Evolutionary conservation across 441 rosid genomes (phyloP), one percentile per base, ranked within the genome.

Genomic region (Populus tomentosa): DNA sequence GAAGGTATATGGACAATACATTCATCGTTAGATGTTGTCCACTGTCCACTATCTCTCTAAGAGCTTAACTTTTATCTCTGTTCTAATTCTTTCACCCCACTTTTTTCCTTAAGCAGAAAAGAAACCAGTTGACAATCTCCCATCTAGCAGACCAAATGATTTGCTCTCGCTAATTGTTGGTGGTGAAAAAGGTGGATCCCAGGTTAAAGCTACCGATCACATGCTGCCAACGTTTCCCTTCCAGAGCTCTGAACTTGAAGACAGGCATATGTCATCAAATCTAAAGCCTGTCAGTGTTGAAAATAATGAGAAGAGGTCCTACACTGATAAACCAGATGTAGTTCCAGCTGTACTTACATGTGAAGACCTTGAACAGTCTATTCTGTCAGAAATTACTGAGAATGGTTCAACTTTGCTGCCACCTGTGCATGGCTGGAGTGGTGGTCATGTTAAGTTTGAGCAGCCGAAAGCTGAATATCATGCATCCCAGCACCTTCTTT

Each of bases 281-380:
- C 33, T 71, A 72, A 63, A 62, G 10, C 64, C 80, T 69, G 69
- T 26, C 69, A 26, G 82, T 71, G 67, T 75, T 82, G 88, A 82
- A 78, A 84, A 73, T 53, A 23, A 70, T 20, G 84, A 82, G 74
- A 85, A 83, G 83, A 42, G 80, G 33, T 50, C 77, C 71, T 79
- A 81, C 63, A 70, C 74, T 76, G 80, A 67, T 72, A 88, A 91
- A 76, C 67, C 78, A 76, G 84, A 84, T 78, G 85, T 80, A 72
- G 88, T 78, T 82, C 86, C 90, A 42, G 81, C 97, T 81, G 91
- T 97, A 77, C 98, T 97, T 83, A 97, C 99, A 69, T 97, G 99
- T 83, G 99, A 93, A 88, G 99, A 97, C 86, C 98, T 97, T 77
- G 99, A 97, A 84, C 97, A 89, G 82, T 88, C 99, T 75, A 92